Percentiles rank a stretch among this genome's conserved stretches.
Evolutionary conservation across 2,329 filamentous ascomycete species (phyloP).

Genomic region (Colletotrichum chrysophilum): DNA sequence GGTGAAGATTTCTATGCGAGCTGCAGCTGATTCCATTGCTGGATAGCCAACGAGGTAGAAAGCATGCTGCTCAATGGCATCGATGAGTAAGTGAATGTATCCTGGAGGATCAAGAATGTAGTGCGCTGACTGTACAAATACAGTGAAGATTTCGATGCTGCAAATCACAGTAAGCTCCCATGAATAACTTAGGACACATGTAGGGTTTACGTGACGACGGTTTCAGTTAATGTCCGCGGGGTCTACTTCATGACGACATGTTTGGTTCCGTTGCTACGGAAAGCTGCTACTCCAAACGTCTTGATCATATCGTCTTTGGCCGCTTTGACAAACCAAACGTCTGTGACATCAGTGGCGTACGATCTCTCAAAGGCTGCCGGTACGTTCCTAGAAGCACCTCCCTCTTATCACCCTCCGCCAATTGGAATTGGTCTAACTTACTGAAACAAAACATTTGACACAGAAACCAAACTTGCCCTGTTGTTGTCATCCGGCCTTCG

Average conservation of each 20-base stretch:
- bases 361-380: conserved; percentile 28
- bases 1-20: not conserved
- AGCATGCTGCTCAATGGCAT: conserved; percentile 23
- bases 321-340: conserved; percentile 27
- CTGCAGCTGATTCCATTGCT: not conserved
- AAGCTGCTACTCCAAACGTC: conserved; percentile 28
- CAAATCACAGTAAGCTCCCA: not conserved
- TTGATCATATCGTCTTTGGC: conserved; percentile 30
- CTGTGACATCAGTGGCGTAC: conserved; percentile 29
- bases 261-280: conserved; percentile 30
- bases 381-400: not conserved
- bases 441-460: not conserved
- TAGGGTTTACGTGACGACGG: not conserved
- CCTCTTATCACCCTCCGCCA: not conserved
- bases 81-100: conserved; percentile 21
- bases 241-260: conserved; percentile 31
- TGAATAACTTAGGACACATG: not conserved
- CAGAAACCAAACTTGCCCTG: conserved; percentile 23
- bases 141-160: not conserved
- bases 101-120: not conserved
- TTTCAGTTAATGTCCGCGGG: conserved; percentile 30
- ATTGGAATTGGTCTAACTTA: not conserved
- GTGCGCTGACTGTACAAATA: not conserved
- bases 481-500: conserved; percentile 23
- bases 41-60: conserved; percentile 23